Evolutionary conservation across 2,329 filamentous ascomycete genomes (phyloP), one percentile per base, ranked within the genome.

Genomic region (Trichoderma sp.): DNA sequence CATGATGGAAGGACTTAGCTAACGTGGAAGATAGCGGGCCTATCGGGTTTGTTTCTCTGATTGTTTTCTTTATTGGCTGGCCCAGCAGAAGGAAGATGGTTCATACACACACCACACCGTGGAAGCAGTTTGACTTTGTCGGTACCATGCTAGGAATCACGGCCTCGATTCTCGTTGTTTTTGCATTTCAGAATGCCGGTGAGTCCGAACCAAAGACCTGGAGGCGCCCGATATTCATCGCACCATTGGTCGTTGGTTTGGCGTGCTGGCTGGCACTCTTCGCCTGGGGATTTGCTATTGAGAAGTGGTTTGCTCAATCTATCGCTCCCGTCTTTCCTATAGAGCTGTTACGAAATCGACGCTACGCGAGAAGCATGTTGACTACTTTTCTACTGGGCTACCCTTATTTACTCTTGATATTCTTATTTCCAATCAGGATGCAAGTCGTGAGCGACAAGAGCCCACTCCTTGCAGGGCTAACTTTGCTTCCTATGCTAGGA

Each of bases 181-280:
- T 88, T 74, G 81, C 88, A 2, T 88, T 90, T 70, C 87, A 90
- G 74, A 85, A 85, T 73, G 83, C 83, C 3, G 84, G 84, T 0
- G 76, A 76, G 1, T 76, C 78, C 0, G 73, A 79, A 3, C 71
- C 73, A 1, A 73, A 80, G n/a, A 75, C 79, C 50, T 90, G 87
- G 87, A 77, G 81, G 8, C 79, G 81, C 26, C 79, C 77, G 5
- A 62, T 78, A 5, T 82, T 82, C 57, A 73, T 81, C 32, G 80
- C 75, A 0, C 79, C 81, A 4, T 28, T 82, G 12, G 39, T 76
- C 1, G 73, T 74, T 11, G 81, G 81, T 7, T 8, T 80, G 5
- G 6, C 77, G 3, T 76, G 77, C 26, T 81, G 79, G 76, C 67
- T 68, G 3, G 65, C 76, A 3, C 73, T 82, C 11, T 58, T 80